Conservation (phyloP, 805 yeast genomes). For the Ogataea corticis region DNA sequence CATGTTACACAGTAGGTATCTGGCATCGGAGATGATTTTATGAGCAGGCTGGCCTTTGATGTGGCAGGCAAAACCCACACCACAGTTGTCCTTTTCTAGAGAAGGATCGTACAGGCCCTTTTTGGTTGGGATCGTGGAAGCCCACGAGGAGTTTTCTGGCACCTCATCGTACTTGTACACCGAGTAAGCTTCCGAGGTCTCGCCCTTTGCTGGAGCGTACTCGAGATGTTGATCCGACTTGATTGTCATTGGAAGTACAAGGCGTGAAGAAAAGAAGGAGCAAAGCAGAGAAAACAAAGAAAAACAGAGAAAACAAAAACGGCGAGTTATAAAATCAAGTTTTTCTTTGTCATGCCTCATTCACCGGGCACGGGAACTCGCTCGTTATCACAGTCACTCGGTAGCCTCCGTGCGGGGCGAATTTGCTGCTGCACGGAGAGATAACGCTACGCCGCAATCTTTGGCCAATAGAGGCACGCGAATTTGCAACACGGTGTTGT, state of each 20-base stretch:
- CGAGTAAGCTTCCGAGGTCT: constrained; percentile 31
- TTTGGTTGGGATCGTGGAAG: constrained; percentile 78
- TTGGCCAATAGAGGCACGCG: constrained; percentile 12
- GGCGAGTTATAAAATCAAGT: not conserved
- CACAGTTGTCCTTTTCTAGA: constrained; percentile 95
- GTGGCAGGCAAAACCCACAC: constrained; percentile 97
- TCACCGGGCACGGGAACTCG: no score
- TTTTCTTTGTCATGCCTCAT: no score
- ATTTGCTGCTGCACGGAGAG: constrained; percentile 8
- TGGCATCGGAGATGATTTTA: constrained; percentile 90
- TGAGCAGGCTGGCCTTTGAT: constrained; percentile 86
- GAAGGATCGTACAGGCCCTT: constrained; percentile 95
- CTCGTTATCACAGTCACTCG: no score
- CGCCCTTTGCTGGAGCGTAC: constrained; percentile 23
- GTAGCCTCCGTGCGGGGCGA: not conserved
- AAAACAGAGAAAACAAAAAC: not conserved
- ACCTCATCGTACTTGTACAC: constrained; percentile 71
- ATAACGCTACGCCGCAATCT: constrained; percentile 10
- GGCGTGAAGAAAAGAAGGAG: not conserved
- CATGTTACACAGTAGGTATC: constrained; percentile 89
- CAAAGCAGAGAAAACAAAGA: constrained; percentile 2
- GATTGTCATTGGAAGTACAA: constrained; percentile 22
- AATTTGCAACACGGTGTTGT: constrained; percentile 7
- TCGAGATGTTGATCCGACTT: constrained; percentile 32
- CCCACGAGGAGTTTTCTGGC: constrained; percentile 87